Conservation (phyloP, 768 basidiomycete species). For the Boletellus ananiceps region DNA sequence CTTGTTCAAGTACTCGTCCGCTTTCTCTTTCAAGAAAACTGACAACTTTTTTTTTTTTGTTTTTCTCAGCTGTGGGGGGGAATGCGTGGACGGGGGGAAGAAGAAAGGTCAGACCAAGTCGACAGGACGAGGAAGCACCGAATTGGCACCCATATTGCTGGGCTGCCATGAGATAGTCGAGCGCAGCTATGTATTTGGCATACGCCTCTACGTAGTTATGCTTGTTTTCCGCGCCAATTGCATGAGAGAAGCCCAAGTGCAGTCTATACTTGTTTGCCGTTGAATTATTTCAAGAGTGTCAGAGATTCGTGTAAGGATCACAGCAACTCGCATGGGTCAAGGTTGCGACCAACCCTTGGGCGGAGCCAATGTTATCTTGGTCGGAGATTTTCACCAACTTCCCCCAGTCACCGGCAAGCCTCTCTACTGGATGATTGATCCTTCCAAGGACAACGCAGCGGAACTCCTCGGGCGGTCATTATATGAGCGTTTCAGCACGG, state of each 20-base stretch:
- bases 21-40: constrained; percentile 11
- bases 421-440: too few relatives aligned
- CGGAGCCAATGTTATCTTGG: too few relatives aligned
- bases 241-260: constrained; percentile 88
- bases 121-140: not conserved
- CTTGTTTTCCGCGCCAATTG: constrained; percentile 85
- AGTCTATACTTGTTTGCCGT: too few relatives aligned
- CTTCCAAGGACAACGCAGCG: too few relatives aligned
- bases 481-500: too few relatives aligned
- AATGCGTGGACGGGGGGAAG: not conserved
- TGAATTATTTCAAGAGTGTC: too few relatives aligned
- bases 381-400: too few relatives aligned
- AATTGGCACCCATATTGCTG: constrained; percentile 58
- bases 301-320: too few relatives aligned
- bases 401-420: too few relatives aligned
- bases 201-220: constrained; percentile 90
- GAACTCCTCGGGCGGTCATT: too few relatives aligned
- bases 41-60: constrained; percentile 24
- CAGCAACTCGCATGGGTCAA: too few relatives aligned
- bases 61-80: constrained; percentile 6
- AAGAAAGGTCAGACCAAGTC: not conserved
- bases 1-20: constrained; percentile 17
- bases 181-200: constrained; percentile 86
- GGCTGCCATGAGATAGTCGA: constrained; percentile 97
- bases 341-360: too few relatives aligned